phyloP scores from a whole-genome alignment of 805 yeast species.

The Priceomyces fermenticarens region DNA sequence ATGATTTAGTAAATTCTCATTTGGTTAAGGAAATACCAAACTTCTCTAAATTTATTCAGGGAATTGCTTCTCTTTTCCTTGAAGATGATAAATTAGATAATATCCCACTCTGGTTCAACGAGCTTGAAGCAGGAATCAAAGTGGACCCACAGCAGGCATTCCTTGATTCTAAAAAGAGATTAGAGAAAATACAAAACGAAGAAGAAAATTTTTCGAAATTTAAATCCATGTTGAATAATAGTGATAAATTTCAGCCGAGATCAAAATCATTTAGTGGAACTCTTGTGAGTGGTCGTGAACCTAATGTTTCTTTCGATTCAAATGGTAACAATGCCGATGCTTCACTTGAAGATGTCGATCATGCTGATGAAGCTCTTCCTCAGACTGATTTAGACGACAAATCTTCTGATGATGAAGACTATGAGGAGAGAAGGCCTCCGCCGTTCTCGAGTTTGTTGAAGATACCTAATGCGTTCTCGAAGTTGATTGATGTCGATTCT shows the following conservation, averaged over 20 bases:
- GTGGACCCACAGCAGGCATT: conserved; percentile 77
- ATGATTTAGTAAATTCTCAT: conserved; percentile 78
- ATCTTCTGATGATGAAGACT: conserved; percentile 35
- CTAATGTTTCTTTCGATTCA: neutral
- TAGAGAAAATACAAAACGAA: conserved; percentile 45
- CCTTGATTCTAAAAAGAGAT: conserved; percentile 58
- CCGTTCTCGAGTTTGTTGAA: conserved; percentile 19
- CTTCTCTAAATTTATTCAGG: conserved; percentile 90
- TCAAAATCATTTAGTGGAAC: conserved; percentile 40
- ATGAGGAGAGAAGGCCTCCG: conserved; percentile 20
- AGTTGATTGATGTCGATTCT: conserved; percentile 64
- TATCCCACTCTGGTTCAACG: conserved; percentile 94
- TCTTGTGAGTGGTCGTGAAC: neutral
- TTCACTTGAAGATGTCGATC: neutral
- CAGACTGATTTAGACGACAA: conserved; percentile 26
- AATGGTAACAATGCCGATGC: neutral
- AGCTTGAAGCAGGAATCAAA: conserved; percentile 69
- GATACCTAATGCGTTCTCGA: conserved; percentile 26
- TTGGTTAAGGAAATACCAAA: conserved; percentile 92
- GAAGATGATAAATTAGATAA: conserved; percentile 89
- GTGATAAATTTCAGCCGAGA: conserved; percentile 31
- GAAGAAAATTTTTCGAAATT: conserved; percentile 43
- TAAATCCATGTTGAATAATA: conserved; percentile 34
- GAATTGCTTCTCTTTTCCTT: conserved; percentile 80
- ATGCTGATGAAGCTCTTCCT: neutral